phyloP scores from a whole-genome alignment of 2,329 filamentous ascomycete species.

The Fusarium liriodendri region DNA sequence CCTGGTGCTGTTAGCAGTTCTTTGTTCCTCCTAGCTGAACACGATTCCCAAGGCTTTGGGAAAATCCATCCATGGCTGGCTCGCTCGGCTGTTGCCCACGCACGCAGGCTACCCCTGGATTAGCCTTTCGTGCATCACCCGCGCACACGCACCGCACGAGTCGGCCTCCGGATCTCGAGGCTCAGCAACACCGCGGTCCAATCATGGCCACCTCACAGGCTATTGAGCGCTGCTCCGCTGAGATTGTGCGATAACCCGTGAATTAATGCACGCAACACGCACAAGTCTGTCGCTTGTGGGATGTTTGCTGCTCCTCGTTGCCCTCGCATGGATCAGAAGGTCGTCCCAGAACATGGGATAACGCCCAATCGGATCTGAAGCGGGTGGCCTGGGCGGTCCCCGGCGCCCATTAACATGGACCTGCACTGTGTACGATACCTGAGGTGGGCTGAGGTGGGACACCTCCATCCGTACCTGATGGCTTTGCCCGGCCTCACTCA shows the following conservation, averaged over 20 bases:
- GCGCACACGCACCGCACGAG: not conserved
- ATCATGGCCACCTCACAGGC: conserved; percentile 20
- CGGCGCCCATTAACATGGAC: conserved; percentile 30
- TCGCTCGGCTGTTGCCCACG: conserved; percentile 10
- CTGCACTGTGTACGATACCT: conserved; percentile 40
- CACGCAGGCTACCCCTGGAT: conserved; percentile 20
- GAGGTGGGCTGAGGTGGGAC: conserved; percentile 31
- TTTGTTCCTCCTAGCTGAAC: conserved; percentile 25
- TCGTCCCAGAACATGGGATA: conserved; percentile 32
- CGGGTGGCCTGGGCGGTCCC: conserved; percentile 30
- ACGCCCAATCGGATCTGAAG: conserved; percentile 43
- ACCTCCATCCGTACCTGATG: conserved; percentile 27
- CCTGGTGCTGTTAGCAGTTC: conserved; percentile 24
- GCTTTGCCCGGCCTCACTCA: conserved; percentile 9
- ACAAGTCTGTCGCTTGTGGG: conserved; percentile 41
- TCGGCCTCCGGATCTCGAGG: conserved; percentile 8
- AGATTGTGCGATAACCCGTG: conserved; percentile 33
- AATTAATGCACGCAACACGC: conserved; percentile 45
- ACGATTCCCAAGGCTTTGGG: conserved; percentile 14
- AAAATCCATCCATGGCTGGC: conserved; percentile 26
- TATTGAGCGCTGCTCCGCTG: conserved; percentile 24
- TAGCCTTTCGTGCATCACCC: not conserved
- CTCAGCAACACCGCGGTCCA: conserved; percentile 3
- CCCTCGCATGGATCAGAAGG: conserved; percentile 38
- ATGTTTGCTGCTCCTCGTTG: conserved; percentile 38